A percentile compares a stretch with the other conserved stretches of the same genome.
phyloP scores from a whole-genome alignment of 169 alveolate genomes.

The Babesia microti region DNA sequence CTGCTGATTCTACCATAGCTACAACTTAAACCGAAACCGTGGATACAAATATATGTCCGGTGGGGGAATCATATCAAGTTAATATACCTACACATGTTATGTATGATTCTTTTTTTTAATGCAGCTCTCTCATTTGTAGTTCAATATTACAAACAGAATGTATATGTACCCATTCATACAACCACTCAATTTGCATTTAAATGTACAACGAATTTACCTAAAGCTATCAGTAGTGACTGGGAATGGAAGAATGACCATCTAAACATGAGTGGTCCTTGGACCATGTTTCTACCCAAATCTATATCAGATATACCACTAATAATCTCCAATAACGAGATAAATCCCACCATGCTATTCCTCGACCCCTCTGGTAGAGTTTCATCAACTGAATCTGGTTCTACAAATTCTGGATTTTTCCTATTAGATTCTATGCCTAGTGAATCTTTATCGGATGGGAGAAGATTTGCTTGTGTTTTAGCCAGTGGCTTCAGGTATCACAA shows the following conservation, averaged over 20 bases:
- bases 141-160: too few species aligned
- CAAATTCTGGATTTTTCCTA: slow-evolving; percentile 20
- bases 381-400: slow-evolving; percentile 15
- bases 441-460: slow-evolving; percentile 13
- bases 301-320: slow-evolving; percentile 11
- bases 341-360: slow-evolving; percentile 25
- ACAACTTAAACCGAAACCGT: too few species aligned
- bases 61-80: too few species aligned
- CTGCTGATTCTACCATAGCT: too few species aligned
- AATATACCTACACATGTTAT: too few species aligned
- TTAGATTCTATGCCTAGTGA: slow-evolving; percentile 17
- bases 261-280: slow-evolving; percentile 35
- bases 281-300: slow-evolving; percentile 11
- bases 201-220: too few species aligned
- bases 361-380: slow-evolving; percentile 26
- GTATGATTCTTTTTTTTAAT: too few species aligned
- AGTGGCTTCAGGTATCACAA: slow-evolving; percentile 16
- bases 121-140: too few species aligned
- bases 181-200: too few species aligned
- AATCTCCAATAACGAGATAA: slow-evolving; percentile 9
- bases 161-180: too few species aligned
- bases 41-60: too few species aligned
- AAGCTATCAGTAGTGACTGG: too few species aligned
- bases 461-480: slow-evolving; percentile 20
- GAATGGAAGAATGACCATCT: slow-evolving; percentile 34